Conservation (phyloP, 331 rosid genomes). For the Acacia pycnantha region DNA sequence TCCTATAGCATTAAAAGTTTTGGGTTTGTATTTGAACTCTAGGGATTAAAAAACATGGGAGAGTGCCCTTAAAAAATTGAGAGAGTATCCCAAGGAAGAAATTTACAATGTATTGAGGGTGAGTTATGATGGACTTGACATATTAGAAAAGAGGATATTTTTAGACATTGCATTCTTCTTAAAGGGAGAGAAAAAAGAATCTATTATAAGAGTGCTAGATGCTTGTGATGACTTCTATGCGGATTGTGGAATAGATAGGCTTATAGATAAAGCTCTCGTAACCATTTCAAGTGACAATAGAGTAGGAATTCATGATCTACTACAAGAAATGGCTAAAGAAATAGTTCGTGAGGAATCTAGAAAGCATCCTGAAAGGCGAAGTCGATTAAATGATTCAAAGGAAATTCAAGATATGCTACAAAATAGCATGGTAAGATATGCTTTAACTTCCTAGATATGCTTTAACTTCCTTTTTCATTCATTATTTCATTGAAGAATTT, state of each 20-base stretch:
- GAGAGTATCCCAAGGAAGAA: background rate
- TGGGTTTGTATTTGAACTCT: background rate
- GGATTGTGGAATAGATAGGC: background rate
- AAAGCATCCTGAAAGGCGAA: background rate
- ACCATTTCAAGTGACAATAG: background rate
- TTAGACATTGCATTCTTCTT: background rate
- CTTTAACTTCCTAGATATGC: background rate
- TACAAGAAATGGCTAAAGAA: background rate
- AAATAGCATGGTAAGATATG: background rate
- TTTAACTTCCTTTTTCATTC: background rate
- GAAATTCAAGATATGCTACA: background rate
- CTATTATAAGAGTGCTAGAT: background rate
- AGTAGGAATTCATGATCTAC: background rate
- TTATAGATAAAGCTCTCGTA: background rate
- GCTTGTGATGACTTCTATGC: background rate
- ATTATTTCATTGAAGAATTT: background rate
- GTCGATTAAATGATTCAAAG: background rate
- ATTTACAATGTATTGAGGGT: background rate
- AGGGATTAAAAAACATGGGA: background rate
- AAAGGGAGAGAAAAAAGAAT: background rate
- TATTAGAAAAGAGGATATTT: background rate
- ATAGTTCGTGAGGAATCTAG: background rate
- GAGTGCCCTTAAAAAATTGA: background rate
- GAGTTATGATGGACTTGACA: background rate
- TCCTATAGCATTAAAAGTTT: background rate